Base-by-base conservation (phyloP, 768 basidiomycete species). In the Lactarius vividus region DNA sequence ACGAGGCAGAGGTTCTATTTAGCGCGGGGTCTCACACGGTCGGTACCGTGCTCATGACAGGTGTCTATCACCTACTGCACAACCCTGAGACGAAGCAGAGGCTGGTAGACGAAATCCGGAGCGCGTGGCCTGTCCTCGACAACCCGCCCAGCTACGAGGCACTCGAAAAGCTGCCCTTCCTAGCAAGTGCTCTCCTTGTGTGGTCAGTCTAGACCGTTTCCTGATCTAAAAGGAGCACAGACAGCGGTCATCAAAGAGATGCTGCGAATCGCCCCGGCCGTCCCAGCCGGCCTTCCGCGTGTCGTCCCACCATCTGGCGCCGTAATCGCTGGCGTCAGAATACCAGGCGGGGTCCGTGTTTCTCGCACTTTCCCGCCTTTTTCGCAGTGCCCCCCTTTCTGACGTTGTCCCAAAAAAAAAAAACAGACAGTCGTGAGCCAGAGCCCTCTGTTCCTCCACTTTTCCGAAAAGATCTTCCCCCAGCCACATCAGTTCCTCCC, bases 401-500 rank as follows among this genome's bases (percentile, higher is more conserved):
- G 31, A 59, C n/a, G 2, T 4, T 28, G 5, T 29, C 1, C 28
- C 46, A 8, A 37, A 37, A 11, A 28, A 35, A 67, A 8, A 37
- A 37, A 11, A 28, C 42, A 67, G 66, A 46, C 57, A 2, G 53
- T 67, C 5, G 66, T 67, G 13, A 59, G 66, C 62, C 66, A 67
- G 26, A 67, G 66, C 15, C 35, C 28, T 13, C 54, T 65, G 9
- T 71, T 71, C 20, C 61, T 71, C 18, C 61, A 44, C 11, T 23
- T 56, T n/a, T 66, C 61, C 11, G 61, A 65, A 16, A 58, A 57
- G 6, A n/a, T 71, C 18, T 71, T 71, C 35, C n/a, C 52, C n/a
- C 70, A 60, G 1, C 67, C 71, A 10, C 15, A 44, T 20, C 59
- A 55, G 0, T 71, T 71, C n/a, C 57, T 59, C 29, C 71, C 71